Percentiles rank a stretch among this genome's conserved stretches.
Evolutionary conservation across 2,329 filamentous ascomycete genomes (phyloP).

Genomic region (Claviceps capensis): DNA sequence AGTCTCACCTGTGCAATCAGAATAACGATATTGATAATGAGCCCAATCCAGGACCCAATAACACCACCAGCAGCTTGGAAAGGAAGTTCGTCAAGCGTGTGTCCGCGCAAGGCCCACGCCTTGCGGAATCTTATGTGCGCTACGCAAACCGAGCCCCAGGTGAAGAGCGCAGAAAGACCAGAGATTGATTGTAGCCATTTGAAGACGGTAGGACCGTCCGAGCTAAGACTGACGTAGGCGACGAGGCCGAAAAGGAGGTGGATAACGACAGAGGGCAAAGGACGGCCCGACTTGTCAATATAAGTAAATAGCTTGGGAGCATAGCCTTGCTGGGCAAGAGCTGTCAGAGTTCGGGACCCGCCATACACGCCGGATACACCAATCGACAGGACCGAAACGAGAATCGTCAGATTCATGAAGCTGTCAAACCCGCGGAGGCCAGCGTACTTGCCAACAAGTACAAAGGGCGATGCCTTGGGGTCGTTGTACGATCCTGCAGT

Average conservation of each 20-base stretch:
- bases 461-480: constrained; percentile 36
- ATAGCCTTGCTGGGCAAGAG: constrained; percentile 44
- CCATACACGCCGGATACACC: constrained; percentile 46
- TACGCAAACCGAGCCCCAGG: constrained; percentile 50
- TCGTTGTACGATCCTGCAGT: constrained; percentile 25
- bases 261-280: constrained; percentile 33
- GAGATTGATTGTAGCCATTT: constrained; percentile 52
- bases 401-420: constrained; percentile 46
- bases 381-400: constrained; percentile 44
- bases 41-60: constrained; percentile 48
- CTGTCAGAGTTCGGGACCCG: constrained; percentile 43
- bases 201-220: constrained; percentile 36
- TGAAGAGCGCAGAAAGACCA: constrained; percentile 46
- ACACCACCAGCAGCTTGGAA: constrained; percentile 48
- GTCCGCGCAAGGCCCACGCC: constrained; percentile 45
- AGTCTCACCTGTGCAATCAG: constrained; percentile 36
- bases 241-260: constrained; percentile 36
- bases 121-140: constrained; percentile 51
- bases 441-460: constrained; percentile 41
- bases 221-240: constrained; percentile 25
- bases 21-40: constrained; percentile 42
- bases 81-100: constrained; percentile 50
- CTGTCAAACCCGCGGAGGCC: constrained; percentile 36
- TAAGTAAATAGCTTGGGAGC: constrained; percentile 43
- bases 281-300: constrained; percentile 43